A percentile compares a stretch with the other conserved stretches of the same genome.
phyloP scores from a whole-genome alignment of 352 stramenopile genomes.

The Phytophthora quininea region DNA sequence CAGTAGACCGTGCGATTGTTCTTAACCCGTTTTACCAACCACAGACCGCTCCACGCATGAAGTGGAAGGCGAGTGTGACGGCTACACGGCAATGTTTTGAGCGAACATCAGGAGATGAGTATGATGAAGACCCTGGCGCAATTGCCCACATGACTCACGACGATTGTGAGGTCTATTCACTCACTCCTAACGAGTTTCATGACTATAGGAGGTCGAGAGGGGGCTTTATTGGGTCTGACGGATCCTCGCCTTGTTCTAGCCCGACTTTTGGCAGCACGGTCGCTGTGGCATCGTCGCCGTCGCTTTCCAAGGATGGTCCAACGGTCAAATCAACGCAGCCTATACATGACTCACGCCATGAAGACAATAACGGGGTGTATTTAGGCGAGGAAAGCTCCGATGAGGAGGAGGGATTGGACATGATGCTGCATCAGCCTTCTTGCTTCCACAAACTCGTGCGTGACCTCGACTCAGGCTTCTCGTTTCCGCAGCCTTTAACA shows the following conservation, averaged over 20 bases:
- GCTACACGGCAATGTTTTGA: conserved; percentile 68
- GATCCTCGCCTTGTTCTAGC: conserved; percentile 30
- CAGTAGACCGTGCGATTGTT: conserved; percentile 64
- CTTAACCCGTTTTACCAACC: conserved; percentile 79
- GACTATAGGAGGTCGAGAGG: conserved; percentile 16
- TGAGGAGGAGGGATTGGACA: conserved; percentile 27
- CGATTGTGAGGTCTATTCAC: conserved; percentile 35
- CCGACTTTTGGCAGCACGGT: conserved; percentile 36
- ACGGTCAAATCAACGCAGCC: neutral
- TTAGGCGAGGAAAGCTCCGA: conserved; percentile 22
- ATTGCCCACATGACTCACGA: conserved; percentile 26
- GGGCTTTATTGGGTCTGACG: conserved; percentile 32
- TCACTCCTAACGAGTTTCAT: conserved; percentile 21
- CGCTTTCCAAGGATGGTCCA: conserved; percentile 20
- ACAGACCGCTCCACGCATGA: conserved; percentile 45
- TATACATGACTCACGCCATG: neutral
- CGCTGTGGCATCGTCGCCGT: conserved; percentile 38
- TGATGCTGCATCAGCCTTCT: conserved; percentile 21
- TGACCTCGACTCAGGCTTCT: conserved; percentile 61
- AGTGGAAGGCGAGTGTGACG: conserved; percentile 61
- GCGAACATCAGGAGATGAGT: conserved; percentile 11
- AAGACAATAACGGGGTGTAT: conserved; percentile 8
- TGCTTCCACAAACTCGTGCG: conserved; percentile 59
- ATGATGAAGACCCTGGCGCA: conserved; percentile 12
- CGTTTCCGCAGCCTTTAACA: conserved; percentile 54